Base-by-base conservation (phyloP, 106 monocot species). In the Iris macrosiphon region DNA sequence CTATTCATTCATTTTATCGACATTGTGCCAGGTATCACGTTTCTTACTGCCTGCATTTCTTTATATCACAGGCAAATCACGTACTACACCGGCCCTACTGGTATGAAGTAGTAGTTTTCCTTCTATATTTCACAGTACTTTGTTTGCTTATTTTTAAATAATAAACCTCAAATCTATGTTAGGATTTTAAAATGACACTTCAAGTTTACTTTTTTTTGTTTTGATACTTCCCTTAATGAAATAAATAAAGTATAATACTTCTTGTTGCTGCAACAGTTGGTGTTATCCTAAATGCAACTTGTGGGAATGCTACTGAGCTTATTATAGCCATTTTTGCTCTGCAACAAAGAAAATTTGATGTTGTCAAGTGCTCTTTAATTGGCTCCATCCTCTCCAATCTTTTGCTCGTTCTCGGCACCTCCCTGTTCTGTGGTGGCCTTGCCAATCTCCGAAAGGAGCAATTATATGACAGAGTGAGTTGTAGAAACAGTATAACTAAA, bases 291-390 rank as follows among this genome's bases (percentile, higher is more conserved):
- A 92, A 92, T 43, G 92, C 92, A 10, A 88, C 88, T 0, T 88
- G 88, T 45, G 88, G 88, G 32, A 88, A 88, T 28, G 88, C 88
- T 4, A 92, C 92, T 2, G 92, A 92, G 73, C 63, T 92, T 52
- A 92, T 92, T 51, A 92, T 92, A 42, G 82, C 92, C 4, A 33
- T 92, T 39, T 60, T 60, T 44, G 85, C 85, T 1, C 49, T 91
- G 14, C 52, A 65, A 17, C 23, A 72, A 21, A 62, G 62, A 4
- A 81, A 81, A 66, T 63, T 85, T 6, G 59, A 65, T 1, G 72
- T 91, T 0, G 70, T 91, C 24, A 81, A 91, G 40, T 75, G 69
- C 68, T 84, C 89, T 17, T 76, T 90, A 10, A 44, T 84, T n/a
- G 84, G 89, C 16, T 90, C 89, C 39, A 64, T 81, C 40, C 64